Evolutionary conservation across 176 grass and related monocot genomes (phyloP).

Genomic region (Luzula sylvatica): DNA sequence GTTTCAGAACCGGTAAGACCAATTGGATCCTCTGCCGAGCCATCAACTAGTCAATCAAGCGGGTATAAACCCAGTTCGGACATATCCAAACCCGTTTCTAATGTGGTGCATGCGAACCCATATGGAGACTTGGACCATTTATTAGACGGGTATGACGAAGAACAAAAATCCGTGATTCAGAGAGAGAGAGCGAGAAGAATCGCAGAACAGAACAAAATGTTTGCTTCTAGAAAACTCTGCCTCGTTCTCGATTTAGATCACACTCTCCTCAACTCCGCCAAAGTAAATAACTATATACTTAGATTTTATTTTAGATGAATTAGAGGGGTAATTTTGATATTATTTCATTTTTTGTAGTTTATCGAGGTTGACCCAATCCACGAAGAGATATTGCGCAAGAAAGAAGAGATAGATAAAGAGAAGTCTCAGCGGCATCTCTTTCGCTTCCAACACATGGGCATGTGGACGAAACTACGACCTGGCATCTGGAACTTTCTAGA

Average conservation of each 20-base stretch:
- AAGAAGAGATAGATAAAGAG: constrained; percentile 79
- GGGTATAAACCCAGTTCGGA: constrained; percentile 18
- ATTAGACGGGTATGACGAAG: constrained; percentile 80
- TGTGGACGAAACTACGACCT: constrained; percentile 97
- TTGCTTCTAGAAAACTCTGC: constrained; percentile 69
- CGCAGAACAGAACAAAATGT: constrained; percentile 75
- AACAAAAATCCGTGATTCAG: constrained; percentile 88
- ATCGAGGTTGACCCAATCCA: constrained; percentile 67
- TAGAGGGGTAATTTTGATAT: not conserved
- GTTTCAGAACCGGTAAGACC: constrained; percentile 38
- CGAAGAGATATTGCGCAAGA: constrained; percentile 80
- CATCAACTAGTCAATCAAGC: constrained; percentile 33
- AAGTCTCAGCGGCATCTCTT: constrained; percentile 70
- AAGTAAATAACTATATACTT: constrained; percentile 42
- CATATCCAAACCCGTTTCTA: constrained; percentile 16
- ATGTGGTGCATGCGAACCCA: constrained; percentile 17
- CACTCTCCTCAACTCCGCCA: constrained; percentile 92
- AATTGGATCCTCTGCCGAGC: constrained; percentile 34
- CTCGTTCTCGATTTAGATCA: constrained; percentile 99
- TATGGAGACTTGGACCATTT: constrained; percentile 80
- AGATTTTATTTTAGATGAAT: too few relatives aligned
- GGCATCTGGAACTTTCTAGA: constrained; percentile 98
- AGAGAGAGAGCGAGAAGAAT: constrained; percentile 93
- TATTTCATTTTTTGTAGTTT: constrained; percentile 35
- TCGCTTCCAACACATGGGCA: constrained; percentile 77